Base-by-base conservation (phyloP, 768 basidiomycete genomes). In the Suillus ampliporus region DNA sequence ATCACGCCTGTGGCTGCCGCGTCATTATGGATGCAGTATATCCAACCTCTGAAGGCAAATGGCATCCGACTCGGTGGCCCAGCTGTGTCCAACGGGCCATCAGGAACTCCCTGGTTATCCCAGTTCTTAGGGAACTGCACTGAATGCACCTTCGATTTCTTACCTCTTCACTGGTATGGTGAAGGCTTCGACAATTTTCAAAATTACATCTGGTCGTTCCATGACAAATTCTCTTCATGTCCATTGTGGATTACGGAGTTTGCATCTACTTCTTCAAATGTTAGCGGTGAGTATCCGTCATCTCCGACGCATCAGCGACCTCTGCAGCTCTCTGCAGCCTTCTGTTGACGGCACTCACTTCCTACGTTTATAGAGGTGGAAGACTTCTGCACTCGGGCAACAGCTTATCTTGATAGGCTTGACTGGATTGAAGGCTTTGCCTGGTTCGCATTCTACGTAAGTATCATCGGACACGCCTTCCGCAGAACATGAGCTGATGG, bases 71-170 rank as follows among this genome's bases (percentile, higher is more conserved):
- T 80, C 19, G 79, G 79, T 40, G 73, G 72, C 23, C 79, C 79
- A 35, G 77, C 78, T 28, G 68, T 79, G 15, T 75, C 77, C 46
- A 76, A 68, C 56, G 74, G 66, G 11, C 69, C 72, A 3, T 67
- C 66, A 48, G 79, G 79, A 26, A 66, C 64, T 13, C 66, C 67
- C 3, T 80, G 79, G 79, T 66, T 80, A 21, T 47, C 71, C 31
- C 62, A 71, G 21, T 80, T 80, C 64, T 56, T 79, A 17, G 58
- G 63, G 5, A 77, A 76, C 13, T 80, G 79, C 59, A 68, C 70
- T 21, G 75, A 79, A 57, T 85, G 83, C 67, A 78, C 80, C 7
- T 76, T 85, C 31, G 83, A 84, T 65, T 84, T 84, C 63, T 67
- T 84, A 44, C 81, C 83, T 9, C 53, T 84, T 35, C 83, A 84